Conservation (phyloP, 1,139 yeast species). For the Diutina scorzettiae region DNA sequence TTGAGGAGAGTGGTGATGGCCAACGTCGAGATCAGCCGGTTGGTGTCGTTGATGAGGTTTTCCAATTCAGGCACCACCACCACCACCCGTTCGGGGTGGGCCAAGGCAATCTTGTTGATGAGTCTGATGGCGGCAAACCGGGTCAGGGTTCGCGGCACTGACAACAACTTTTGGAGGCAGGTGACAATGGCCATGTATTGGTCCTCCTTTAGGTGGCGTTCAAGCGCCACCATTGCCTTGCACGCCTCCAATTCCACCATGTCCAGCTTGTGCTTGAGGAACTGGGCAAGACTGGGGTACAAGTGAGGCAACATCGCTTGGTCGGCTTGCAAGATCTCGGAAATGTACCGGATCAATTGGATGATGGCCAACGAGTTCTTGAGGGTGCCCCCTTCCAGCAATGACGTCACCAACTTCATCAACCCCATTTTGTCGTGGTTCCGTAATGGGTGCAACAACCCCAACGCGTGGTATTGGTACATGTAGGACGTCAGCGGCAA, state of each 20-base stretch:
- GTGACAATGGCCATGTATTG: constrained; percentile 55
- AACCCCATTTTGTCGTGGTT: constrained; percentile 91
- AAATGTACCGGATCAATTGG: constrained; percentile 74
- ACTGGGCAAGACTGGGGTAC: constrained; percentile 54
- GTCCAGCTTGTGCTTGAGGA: constrained; percentile 75
- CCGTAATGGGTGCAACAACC: constrained; percentile 76
- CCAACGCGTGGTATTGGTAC: constrained; percentile 93
- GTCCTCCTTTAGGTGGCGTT: constrained; percentile 44
- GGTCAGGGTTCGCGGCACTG: constrained; percentile 85
- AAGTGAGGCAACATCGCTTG: constrained; percentile 41
- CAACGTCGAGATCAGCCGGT: constrained; percentile 93
- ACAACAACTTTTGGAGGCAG: constrained; percentile 62
- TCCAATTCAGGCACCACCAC: constrained; percentile 72
- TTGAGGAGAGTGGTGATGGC: constrained; percentile 93
- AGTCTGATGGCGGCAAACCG: constrained; percentile 90
- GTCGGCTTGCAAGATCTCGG: constrained; percentile 54
- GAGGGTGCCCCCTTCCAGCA: constrained; percentile 49
- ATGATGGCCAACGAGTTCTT: constrained; percentile 70
- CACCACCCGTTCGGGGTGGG: constrained; percentile 66
- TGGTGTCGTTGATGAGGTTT: constrained; percentile 72
- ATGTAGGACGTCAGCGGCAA: constrained; percentile 62
- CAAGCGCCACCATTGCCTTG: constrained; percentile 59
- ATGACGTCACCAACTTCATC: constrained; percentile 78
- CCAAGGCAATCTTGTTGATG: constrained; percentile 73
- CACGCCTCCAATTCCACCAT: constrained; percentile 93